Base-by-base conservation (phyloP, 345 rosid genomes). In the Camelina hispida region DNA sequence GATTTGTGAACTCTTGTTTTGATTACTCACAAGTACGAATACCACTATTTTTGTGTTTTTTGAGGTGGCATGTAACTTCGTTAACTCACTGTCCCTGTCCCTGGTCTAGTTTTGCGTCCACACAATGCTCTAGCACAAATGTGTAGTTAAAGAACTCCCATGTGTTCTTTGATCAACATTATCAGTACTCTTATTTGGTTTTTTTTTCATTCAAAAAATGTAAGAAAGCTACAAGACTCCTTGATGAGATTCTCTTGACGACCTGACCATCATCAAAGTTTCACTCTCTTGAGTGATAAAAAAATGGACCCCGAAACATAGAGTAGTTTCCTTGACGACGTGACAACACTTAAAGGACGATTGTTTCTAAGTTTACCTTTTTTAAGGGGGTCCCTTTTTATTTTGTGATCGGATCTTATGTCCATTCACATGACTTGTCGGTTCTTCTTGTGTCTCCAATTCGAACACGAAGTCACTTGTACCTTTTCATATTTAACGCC, bases 401-500 rank as follows among this genome's bases (percentile, higher is more conserved):
- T 14, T 43, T 57, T 28, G 15, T 77, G 30, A 78, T 59, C 50
- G 53, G 69, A 66, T 72, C 73, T 59, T 59, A 58, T 59, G 59
- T 66, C 52, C 37, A 59, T 52, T 66, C 68, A 72, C 73, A 66
- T 66, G 81, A 78, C 69, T 32, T 78, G 69, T 72, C 69, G 73
- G 64, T 50, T 60, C 77, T 12, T 59, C 64, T 32, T 72, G 78
- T 78, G 81, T 78, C 69, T 9, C 47, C 15, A 51, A 78, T 72
- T 72, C 59, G 17, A 72, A 72, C 78, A 78, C 81, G 78, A 53
- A 66, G 73, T 44, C 81, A 44, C 50, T 59, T 20, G 57, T 65
- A 66, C 63, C 35, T 37, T 52, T 37, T n/a, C 35, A 12, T 61
- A 51, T 23, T 71, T 51, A 42, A 72, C 18, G 1, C 69, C 81